Percentiles rank a stretch among this genome's conserved stretches.
These are phyloP conservation scores for Candida lessepsii DNA, from an alignment of 805 yeast species.

Conservation along the genomic window DNA sequence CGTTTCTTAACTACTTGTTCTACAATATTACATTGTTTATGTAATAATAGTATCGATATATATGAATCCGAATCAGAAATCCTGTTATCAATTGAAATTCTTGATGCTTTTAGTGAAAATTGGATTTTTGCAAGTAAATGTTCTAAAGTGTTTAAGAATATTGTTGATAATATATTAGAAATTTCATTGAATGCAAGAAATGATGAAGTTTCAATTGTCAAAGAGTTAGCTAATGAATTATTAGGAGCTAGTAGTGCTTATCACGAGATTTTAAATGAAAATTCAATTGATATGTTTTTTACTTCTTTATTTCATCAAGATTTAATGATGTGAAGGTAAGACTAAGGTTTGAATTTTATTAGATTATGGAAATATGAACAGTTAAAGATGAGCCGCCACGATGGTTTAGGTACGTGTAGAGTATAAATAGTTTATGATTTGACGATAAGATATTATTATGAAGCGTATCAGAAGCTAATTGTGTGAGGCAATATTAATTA, in stretches of 20 bases:
- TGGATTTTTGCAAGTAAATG: constrained; percentile 49
- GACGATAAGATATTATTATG: too few relatives aligned
- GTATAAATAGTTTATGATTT: too few relatives aligned
- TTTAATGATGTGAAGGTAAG: neutral
- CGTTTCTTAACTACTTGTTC: constrained; percentile 48
- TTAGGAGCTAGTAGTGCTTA: constrained; percentile 46
- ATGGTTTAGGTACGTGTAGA: too few relatives aligned
- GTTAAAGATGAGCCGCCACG: too few relatives aligned
- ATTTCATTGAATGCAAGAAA: constrained; percentile 32
- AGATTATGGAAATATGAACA: too few relatives aligned
- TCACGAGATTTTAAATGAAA: constrained; percentile 45
- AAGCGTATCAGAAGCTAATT: too few relatives aligned
- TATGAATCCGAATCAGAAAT: constrained; percentile 47
- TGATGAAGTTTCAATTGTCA: constrained; percentile 32
- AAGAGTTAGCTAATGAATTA: constrained; percentile 38
- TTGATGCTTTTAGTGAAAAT: constrained; percentile 44
- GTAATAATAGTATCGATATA: constrained; percentile 47
- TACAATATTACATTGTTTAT: constrained; percentile 45
- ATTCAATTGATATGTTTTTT: constrained; percentile 36
- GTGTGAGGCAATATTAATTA: too few relatives aligned
- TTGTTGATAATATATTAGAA: constrained; percentile 45
- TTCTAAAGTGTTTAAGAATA: constrained; percentile 43
- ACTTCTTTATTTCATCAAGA: constrained; percentile 5
- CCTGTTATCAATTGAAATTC: constrained; percentile 44
- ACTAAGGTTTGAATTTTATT: too few relatives aligned